Evolutionary conservation across 805 yeast species (phyloP).

Genomic region (Saturnispora besseyi): DNA sequence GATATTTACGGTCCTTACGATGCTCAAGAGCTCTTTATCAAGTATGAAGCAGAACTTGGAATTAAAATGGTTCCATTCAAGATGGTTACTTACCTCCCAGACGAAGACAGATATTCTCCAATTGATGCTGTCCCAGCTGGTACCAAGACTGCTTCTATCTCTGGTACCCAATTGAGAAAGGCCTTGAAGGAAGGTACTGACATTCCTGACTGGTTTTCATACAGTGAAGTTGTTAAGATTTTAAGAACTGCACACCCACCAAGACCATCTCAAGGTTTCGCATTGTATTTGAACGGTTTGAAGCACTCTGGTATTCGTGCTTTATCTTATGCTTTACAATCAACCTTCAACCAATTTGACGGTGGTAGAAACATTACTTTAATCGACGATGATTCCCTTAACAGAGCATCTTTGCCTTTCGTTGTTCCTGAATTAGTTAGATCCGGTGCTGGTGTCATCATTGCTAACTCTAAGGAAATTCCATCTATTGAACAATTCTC

Average conservation of each 20-base stretch:
- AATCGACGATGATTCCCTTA: conserved; percentile 30
- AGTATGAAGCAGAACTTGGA: conserved; percentile 65
- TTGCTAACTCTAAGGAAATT: conserved; percentile 41
- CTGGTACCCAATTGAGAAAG: conserved; percentile 91
- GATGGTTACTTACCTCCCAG: conserved; percentile 94
- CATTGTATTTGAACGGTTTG: conserved; percentile 54
- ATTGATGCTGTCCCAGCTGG: conserved; percentile 80
- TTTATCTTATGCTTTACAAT: conserved; percentile 75
- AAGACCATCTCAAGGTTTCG: conserved; percentile 81
- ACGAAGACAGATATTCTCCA: conserved; percentile 90
- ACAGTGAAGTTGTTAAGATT: conserved; percentile 90
- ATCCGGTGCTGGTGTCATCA: conserved; percentile 88
- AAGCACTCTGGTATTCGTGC: conserved; percentile 53
- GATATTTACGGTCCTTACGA: conserved; percentile 97
- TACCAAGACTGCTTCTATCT: conserved; percentile 69
- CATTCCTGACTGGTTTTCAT: conserved; percentile 95
- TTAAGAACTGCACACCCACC: conserved; percentile 92
- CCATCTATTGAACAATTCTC: conserved; percentile 35
- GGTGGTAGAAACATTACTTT: conserved; percentile 75
- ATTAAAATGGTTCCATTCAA: conserved; percentile 93
- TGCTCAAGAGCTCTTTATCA: conserved; percentile 82
- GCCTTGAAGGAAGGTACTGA: conserved; percentile 77
- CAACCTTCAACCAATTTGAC: conserved; percentile 80
- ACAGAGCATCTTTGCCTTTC: conserved; percentile 40
- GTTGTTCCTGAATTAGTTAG: conserved; percentile 69